phyloP scores from a whole-genome alignment of 176 grass and related monocot species.

The Leersia perrieri region DNA sequence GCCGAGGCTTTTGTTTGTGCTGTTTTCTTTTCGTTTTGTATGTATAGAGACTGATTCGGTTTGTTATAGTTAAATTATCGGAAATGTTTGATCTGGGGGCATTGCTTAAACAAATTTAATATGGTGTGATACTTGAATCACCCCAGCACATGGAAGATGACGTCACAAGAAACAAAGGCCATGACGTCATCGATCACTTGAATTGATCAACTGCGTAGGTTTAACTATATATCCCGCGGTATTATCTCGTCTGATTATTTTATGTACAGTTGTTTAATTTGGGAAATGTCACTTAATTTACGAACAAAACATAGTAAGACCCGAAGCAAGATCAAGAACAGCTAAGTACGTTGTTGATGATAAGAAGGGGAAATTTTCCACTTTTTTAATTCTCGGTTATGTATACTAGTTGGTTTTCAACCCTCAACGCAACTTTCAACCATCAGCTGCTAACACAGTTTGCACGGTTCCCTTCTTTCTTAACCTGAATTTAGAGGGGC shows the following conservation, averaged over 20 bases:
- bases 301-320: background rate
- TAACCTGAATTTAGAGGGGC: background rate
- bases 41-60: no score
- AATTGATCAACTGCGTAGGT: slow-evolving; percentile 5
- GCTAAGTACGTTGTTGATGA: background rate
- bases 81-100: background rate
- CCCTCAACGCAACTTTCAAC: background rate
- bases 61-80: background rate
- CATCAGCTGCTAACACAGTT: background rate
- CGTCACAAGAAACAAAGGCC: background rate
- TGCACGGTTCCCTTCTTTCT: background rate
- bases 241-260: background rate
- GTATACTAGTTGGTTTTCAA: background rate
- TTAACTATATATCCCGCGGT: background rate
- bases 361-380: background rate
- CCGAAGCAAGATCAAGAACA: background rate
- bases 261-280: background rate
- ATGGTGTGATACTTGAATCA: background rate
- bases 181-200: background rate
- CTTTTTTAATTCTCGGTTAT: background rate
- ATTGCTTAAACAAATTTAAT: background rate
- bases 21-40: background rate
- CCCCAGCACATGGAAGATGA: slow-evolving; percentile 14
- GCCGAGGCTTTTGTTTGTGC: background rate
- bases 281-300: slow-evolving; percentile 3